Conservation (phyloP, 352 stramenopile genomes). For the Pythium phragmitis region DNA sequence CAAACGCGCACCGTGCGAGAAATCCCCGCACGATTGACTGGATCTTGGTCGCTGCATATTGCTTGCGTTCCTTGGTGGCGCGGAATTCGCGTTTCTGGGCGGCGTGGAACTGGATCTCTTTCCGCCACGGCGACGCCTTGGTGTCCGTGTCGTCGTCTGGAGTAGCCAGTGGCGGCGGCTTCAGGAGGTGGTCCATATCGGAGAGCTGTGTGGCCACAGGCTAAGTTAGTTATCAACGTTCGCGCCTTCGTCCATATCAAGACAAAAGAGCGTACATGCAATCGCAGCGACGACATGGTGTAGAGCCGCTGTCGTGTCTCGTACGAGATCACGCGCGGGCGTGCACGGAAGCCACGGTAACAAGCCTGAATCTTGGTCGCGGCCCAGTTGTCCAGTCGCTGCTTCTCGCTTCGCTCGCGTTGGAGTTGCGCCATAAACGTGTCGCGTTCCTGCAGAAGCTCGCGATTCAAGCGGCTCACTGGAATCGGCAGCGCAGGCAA, state of each 20-base stretch:
- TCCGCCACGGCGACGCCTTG: slow-evolving; percentile 36
- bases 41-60: slow-evolving; percentile 42
- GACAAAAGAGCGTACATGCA: slow-evolving; percentile 28
- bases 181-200: slow-evolving; percentile 45
- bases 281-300: slow-evolving; percentile 35
- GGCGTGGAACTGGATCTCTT: slow-evolving; percentile 45
- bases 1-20: slow-evolving; percentile 44
- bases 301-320: slow-evolving; percentile 41
- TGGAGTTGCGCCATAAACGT: slow-evolving; percentile 59
- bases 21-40: slow-evolving; percentile 53
- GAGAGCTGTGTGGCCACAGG: slow-evolving; percentile 36
- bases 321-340: slow-evolving; percentile 45
- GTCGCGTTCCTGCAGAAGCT: slow-evolving; percentile 47
- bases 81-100: slow-evolving; percentile 44
- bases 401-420: slow-evolving; percentile 50
- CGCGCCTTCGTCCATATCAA: background rate
- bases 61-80: slow-evolving; percentile 36
- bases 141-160: background rate
- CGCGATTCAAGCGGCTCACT: slow-evolving; percentile 44
- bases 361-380: slow-evolving; percentile 64
- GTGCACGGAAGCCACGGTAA: slow-evolving; percentile 50
- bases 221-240: background rate
- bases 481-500: slow-evolving; percentile 54
- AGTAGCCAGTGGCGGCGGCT: background rate
- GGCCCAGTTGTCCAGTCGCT: slow-evolving; percentile 51